A percentile compares a stretch with the other conserved stretches of the same genome.
These are phyloP conservation scores for Neostapfia colusana DNA, from an alignment of 176 grass and related monocot genomes.

Conservation along the genomic window DNA sequence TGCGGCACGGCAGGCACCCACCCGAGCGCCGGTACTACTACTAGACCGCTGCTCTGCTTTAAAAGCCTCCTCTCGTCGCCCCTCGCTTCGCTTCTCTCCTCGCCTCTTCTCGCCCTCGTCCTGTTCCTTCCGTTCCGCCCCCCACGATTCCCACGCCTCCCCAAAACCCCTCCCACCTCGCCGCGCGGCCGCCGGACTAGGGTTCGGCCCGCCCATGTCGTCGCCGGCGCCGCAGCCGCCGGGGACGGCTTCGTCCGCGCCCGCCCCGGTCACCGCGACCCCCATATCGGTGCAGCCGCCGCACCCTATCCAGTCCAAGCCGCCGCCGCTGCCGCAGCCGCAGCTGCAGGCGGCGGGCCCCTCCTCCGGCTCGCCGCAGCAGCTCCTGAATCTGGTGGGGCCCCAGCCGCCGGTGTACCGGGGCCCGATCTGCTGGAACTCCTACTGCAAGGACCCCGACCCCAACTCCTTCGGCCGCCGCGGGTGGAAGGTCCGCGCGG, in stretches of 20 bases:
- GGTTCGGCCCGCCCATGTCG: conserved; percentile 48
- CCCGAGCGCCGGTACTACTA: neutral
- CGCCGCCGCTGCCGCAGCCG: conserved; percentile 38
- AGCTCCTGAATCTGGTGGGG: conserved; percentile 34
- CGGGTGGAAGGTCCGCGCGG: conserved; percentile 78
- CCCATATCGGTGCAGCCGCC: conserved; percentile 45
- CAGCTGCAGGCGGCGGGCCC: conserved; percentile 18
- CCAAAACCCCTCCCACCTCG: conserved; percentile 25
- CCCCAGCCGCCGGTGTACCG: conserved; percentile 39
- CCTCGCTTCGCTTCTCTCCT: neutral
- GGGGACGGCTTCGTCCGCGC: neutral
- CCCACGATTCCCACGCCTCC: conserved; percentile 54
- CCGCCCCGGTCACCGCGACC: conserved; percentile 6
- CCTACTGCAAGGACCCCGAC: conserved; percentile 89
- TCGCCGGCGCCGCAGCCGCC: conserved; percentile 28
- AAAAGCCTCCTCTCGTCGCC: conserved; percentile 45
- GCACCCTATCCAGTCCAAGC: conserved; percentile 42
- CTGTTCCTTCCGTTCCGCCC: conserved; percentile 35
- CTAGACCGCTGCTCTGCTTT: conserved; percentile 38
- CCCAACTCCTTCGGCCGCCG: conserved; percentile 53
- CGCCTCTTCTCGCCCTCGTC: conserved; percentile 17
- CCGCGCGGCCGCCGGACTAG: conserved; percentile 29
- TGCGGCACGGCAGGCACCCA: neutral
- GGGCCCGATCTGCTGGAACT: conserved; percentile 87
- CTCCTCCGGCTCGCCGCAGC: conserved; percentile 9